Evolutionary conservation across 495 filamentous ascomycete species (phyloP), one percentile per base, ranked within the genome.

Genomic region (Aspergillus ostianus): DNA sequence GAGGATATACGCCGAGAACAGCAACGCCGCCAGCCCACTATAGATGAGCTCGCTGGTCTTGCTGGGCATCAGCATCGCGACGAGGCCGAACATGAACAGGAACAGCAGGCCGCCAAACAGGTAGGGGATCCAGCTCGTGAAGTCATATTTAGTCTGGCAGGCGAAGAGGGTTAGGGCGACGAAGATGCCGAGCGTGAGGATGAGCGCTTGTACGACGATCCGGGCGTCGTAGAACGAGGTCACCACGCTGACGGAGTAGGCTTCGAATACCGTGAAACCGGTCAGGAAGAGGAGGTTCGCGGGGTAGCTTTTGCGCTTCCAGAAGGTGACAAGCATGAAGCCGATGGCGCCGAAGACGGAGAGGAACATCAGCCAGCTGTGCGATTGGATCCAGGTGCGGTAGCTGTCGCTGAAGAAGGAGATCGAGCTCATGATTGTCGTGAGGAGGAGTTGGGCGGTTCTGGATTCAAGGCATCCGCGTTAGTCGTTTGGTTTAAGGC

Each of bases 71-170:
- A 97, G 97, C 53, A 81, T 80, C 58, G 86, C 78, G 77, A 97
- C 88, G 77, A 99, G 93, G 47, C 95, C 90, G 72, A 98, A 96
- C 32, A 99, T 75, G 63, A 99, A 82, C 57, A 96, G 73, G 27
- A 90, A 87, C 93, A 93, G 97, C 10, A 99, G 82, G 0, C 77
- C 87, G 55, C 93, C 91, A 69, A 95, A 95, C 10, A 99, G 84
- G 69, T 97, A 98, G 26, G 93, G 93, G 82, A 92, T 91, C 95
- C 92, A 96, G 52, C 82, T 83, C 0, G 92, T 97, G 75, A 99
- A 98, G 80, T 99, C 95, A 72, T 98, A 98, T 70, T 96, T 96
- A 53, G 90, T 91, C 76, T 99, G 94, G 85, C 93, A 95, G 29
- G 94, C 94, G 73, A 98, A 99, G 12, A 94, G 72, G 0, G 93